A percentile compares a stretch with the other conserved stretches of the same genome.
phyloP scores from a whole-genome alignment of 768 basidiomycete species.

The Cyclocybe aegerita region DNA sequence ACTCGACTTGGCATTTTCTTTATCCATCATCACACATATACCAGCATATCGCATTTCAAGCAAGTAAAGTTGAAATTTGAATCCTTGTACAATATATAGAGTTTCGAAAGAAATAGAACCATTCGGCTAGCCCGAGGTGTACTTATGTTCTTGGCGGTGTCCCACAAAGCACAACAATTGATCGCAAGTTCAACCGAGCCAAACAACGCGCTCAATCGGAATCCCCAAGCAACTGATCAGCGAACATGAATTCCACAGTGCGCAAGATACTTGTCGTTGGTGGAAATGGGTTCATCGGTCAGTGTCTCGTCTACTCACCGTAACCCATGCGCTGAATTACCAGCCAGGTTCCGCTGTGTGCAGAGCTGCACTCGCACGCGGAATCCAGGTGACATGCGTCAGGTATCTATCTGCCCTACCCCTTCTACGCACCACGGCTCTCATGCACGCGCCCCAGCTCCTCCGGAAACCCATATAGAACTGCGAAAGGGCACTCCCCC shows the following conservation, averaged over 20 bases:
- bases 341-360: constrained; percentile 87
- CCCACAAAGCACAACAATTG: too few relatives aligned
- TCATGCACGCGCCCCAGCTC: constrained; percentile 47
- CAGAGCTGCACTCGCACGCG: constrained; percentile 79
- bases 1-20: constrained; percentile 9
- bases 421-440: background rate
- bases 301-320: background rate
- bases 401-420: constrained; percentile 47
- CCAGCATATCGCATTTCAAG: too few relatives aligned
- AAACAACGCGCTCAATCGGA: background rate
- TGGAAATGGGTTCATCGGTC: constrained; percentile 98
- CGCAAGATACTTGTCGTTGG: constrained; percentile 88
- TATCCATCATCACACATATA: background rate
- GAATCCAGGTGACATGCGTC: constrained; percentile 86
- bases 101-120: too few relatives aligned
- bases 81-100: background rate
- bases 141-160: too few relatives aligned
- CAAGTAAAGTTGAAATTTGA: background rate
- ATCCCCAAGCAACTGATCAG: constrained; percentile 1
- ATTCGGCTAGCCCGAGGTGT: too few relatives aligned
- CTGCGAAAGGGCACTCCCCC: constrained; percentile 88
- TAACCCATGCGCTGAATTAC: constrained; percentile 5
- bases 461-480: constrained; percentile 81
- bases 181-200: too few relatives aligned
- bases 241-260: constrained; percentile 32